Conservation (phyloP, 2,329 filamentous ascomycete species). For the Venturia oleaginea region DNA sequence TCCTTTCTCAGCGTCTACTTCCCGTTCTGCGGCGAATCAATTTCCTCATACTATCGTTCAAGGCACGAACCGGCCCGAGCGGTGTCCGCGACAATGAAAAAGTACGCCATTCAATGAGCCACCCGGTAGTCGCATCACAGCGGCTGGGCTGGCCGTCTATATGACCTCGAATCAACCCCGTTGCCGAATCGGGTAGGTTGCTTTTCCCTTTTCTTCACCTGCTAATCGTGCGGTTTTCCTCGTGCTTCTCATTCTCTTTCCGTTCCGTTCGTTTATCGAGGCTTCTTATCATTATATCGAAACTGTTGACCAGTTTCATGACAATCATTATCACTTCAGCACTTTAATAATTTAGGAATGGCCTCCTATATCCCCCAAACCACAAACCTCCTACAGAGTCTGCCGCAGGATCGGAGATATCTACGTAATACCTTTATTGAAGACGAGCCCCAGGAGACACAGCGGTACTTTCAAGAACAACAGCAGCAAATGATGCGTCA, state of each 20-base stretch:
- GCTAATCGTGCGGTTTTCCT: not conserved
- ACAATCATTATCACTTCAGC: constrained; percentile 20
- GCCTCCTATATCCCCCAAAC: constrained; percentile 19
- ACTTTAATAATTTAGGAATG: constrained; percentile 19
- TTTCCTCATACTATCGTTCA: not conserved
- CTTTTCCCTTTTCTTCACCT: constrained; percentile 4
- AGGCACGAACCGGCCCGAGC: constrained; percentile 4
- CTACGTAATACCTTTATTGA: constrained; percentile 58
- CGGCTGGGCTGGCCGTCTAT: not conserved
- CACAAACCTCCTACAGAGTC: constrained; percentile 21
- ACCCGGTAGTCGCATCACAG: constrained; percentile 4
- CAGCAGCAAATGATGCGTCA: constrained; percentile 7
- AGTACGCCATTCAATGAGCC: not conserved
- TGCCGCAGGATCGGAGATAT: constrained; percentile 26
- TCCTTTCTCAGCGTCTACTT: not conserved
- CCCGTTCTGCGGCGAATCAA: not conserved
- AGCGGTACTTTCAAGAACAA: not conserved
- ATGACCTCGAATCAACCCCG: constrained; percentile 4
- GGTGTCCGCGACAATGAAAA: not conserved
- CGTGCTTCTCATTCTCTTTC: not conserved
- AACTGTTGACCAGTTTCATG: constrained; percentile 36
- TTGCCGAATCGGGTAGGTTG: not conserved
- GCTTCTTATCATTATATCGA: constrained; percentile 20
- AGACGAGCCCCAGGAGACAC: constrained; percentile 31
- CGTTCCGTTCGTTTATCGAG: constrained; percentile 37